Base-by-base conservation (phyloP, 371 early-diverging fungal genomes). In the Apophysomyces variabilis region DNA sequence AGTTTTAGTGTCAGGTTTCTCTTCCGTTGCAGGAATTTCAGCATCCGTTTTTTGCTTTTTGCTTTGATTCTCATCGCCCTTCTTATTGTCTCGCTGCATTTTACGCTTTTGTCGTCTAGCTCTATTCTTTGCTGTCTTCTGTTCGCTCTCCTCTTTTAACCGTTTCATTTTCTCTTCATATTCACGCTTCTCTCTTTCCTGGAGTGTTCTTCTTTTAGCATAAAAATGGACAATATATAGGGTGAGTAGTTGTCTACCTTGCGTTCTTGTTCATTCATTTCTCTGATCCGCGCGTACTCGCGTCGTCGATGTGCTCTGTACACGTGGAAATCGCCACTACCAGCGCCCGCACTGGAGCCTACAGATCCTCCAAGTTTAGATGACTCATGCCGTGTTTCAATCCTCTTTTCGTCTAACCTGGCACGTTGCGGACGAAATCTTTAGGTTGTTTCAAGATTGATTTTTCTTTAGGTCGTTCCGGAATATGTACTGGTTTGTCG, bases 271-370 rank as follows among this genome's bases (percentile, higher is more conserved):
- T 86, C 87, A 16, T 95, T 94, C 88, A 97, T 89, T 7, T 78
- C 68, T 67, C 91, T 89, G 64, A 92, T 69, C 46, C 98, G 82
- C 12, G 90, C 85, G 71, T 93, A 90, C 72, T 97, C 98, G 68
- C 95, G 87, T 66, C 98, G 82, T 61, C 98, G 83, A 59, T 91
- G 85, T 12, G 94, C 93, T 67, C 96, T 79, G 73, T 97, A 97
- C 0, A 95, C 94, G 75, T 96, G 96, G 66, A 97, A 97, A 70
- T 97, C 98, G 46, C 96, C 97, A 85, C 94, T 93, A 16, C 98
- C 96, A 0, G 97, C 98, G 56, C 97, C 97, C 1, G 98, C 96
- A 75, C 95, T 94, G 14, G 96, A 97, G 36, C 96, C 95, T 74
- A 59, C 14, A 14, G 18, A 7, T 0, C 18, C 38, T 26, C 32